A percentile compares a stretch with the other conserved stretches of the same genome.
Evolutionary conservation across 2,329 filamentous ascomycete species (phyloP).

Genomic region (Cytospora piceicola): DNA sequence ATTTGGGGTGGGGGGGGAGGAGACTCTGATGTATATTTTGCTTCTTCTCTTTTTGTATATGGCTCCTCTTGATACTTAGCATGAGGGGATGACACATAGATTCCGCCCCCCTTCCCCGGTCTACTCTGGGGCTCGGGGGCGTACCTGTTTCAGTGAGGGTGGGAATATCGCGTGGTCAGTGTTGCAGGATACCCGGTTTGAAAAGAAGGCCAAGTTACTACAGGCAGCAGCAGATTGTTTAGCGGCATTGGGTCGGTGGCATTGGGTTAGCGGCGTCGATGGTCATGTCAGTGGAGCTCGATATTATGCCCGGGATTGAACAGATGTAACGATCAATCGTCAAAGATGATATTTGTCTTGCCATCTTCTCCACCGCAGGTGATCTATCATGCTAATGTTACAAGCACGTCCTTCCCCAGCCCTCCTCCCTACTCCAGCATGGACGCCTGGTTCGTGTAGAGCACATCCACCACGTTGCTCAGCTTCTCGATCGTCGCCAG

Average conservation of each 20-base stretch:
- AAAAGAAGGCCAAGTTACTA: conserved; percentile 22
- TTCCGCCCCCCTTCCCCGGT: not conserved
- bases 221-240: conserved; percentile 28
- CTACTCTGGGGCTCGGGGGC: not conserved
- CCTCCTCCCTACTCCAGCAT: conserved; percentile 74
- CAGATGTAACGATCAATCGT: conserved; percentile 16
- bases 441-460: conserved; percentile 97
- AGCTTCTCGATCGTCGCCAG: conserved; percentile 95
- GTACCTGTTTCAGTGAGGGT: conserved; percentile 2
- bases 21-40: conserved; percentile 6
- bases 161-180: conserved; percentile 7
- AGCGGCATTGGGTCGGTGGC: conserved; percentile 9
- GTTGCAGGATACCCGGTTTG: conserved; percentile 30
- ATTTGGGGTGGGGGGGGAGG: not conserved
- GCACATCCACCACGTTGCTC: conserved; percentile 93
- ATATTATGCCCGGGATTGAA: conserved; percentile 13
- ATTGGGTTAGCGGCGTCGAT: conserved; percentile 21
- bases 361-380: conserved; percentile 11
- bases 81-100: conserved; percentile 16
- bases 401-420: conserved; percentile 28
- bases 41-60: conserved; percentile 26
- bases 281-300: conserved; percentile 19
- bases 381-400: conserved; percentile 37
- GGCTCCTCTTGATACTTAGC: conserved; percentile 23
- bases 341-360: conserved; percentile 17